Conservation (phyloP, 2,329 filamentous ascomycete species). For the Hypoxylon sp. region DNA sequence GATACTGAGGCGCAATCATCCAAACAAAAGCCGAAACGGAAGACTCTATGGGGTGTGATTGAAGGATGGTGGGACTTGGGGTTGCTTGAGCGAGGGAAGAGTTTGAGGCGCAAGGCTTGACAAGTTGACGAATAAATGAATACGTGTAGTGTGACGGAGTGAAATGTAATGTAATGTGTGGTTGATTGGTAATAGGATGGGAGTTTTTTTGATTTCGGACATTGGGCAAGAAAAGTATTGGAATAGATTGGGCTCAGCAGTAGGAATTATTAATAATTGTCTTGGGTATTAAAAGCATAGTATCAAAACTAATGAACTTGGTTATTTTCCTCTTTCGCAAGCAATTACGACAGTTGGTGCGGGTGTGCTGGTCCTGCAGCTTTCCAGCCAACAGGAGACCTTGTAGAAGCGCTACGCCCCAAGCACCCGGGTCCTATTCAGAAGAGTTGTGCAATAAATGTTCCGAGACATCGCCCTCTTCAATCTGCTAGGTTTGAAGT, state of each 20-base stretch:
- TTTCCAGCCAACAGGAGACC: conserved; percentile 4
- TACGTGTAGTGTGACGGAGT: conserved; percentile 13
- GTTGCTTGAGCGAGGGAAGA: conserved; percentile 61
- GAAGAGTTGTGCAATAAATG: background rate
- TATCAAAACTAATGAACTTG: conserved; percentile 9
- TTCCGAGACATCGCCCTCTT: background rate
- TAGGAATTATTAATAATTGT: conserved; percentile 25
- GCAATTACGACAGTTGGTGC: background rate
- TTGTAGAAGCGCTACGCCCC: background rate
- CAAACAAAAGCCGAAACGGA: conserved; percentile 58
- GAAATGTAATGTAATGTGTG: conserved; percentile 7
- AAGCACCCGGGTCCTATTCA: background rate
- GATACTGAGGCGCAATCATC: conserved; percentile 31
- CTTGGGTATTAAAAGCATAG: conserved; percentile 6
- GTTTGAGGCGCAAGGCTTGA: conserved; percentile 47
- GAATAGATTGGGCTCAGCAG: conserved; percentile 25
- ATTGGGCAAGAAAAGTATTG: conserved; percentile 11
- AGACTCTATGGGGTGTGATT: conserved; percentile 64
- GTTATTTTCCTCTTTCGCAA: background rate
- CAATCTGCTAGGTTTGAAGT: background rate
- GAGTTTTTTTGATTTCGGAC: conserved; percentile 22
- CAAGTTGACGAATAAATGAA: conserved; percentile 17
- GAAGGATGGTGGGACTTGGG: conserved; percentile 71
- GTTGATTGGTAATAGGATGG: conserved; percentile 4
- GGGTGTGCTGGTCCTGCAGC: background rate